These are phyloP conservation scores for Tetradesmus obliquus DNA, from an alignment of 139 green algal genomes.

Conservation along the genomic window DNA sequence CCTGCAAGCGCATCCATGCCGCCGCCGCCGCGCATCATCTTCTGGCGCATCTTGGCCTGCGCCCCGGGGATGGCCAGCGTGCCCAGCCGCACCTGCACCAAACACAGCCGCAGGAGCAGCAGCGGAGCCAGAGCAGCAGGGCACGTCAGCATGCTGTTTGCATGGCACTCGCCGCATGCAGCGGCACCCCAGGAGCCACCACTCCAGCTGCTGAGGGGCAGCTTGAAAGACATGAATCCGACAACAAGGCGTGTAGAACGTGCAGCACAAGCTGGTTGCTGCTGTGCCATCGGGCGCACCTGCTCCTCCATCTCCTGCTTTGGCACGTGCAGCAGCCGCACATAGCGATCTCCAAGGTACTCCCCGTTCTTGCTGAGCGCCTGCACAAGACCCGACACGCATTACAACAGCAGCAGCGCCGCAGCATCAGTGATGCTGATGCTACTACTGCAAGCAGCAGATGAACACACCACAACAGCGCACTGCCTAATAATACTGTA, in stretches of 20 bases:
- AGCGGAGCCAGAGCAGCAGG: neutral
- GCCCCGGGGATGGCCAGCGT: conserved; percentile 67
- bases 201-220: no score
- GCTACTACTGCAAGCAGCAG: neutral
- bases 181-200: no score
- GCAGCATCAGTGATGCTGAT: neutral
- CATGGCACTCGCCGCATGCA: no score
- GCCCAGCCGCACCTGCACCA: conserved; percentile 59
- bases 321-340: conserved; percentile 75
- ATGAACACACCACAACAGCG: no score
- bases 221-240: neutral
- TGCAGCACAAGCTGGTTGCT: neutral
- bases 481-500: no score
- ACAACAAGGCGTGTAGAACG: neutral
- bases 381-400: conserved; percentile 35
- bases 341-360: conserved; percentile 79
- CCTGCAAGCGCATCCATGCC: neutral
- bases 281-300: conserved; percentile 27
- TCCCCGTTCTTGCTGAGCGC: conserved; percentile 76
- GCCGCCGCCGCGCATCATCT: conserved; percentile 50
- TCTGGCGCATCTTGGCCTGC: conserved; percentile 63
- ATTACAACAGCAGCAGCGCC: neutral
- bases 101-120: neutral
- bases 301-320: conserved; percentile 79
- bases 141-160: no score